Percentiles rank a stretch among this genome's conserved stretches.
These are phyloP conservation scores for Sordaria brevicollis DNA, from an alignment of 495 filamentous ascomycete genomes.

Conservation along the genomic window DNA sequence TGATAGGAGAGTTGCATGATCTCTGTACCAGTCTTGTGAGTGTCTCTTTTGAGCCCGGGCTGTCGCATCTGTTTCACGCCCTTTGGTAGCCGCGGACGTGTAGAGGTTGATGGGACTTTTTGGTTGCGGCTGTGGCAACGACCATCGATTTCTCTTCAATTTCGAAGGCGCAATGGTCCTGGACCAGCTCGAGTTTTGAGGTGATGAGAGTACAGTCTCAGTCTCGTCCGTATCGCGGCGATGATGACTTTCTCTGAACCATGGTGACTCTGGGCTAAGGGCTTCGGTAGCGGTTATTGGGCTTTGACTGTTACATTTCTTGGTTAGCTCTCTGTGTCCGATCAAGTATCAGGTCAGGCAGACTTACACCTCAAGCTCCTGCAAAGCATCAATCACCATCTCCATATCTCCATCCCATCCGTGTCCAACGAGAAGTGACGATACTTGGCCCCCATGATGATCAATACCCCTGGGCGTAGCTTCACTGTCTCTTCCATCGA, in stretches of 20 bases:
- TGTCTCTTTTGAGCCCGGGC: background rate
- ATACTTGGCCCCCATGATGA: background rate
- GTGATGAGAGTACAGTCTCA: constrained; percentile 10
- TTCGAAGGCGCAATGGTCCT: background rate
- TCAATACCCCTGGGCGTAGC: background rate
- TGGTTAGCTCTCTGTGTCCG: background rate
- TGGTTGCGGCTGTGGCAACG: background rate
- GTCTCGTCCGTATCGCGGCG: background rate
- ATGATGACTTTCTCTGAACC: constrained; percentile 6
- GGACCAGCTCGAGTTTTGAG: constrained; percentile 9
- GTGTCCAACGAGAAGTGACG: background rate
- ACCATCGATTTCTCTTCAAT: background rate
- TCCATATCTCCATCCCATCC: constrained; percentile 13
- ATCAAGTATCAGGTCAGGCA: background rate
- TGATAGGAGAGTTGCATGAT: background rate
- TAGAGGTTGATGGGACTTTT: background rate
- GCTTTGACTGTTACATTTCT: constrained; percentile 6
- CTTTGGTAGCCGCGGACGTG: background rate
- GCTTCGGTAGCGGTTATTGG: constrained; percentile 8
- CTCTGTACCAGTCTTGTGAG: background rate
- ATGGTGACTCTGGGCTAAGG: constrained; percentile 9
- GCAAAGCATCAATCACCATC: constrained; percentile 15
- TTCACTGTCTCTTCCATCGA: background rate
- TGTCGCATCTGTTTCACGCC: background rate
- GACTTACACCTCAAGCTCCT: constrained; percentile 6